phyloP scores from a whole-genome alignment of 148 eudicot genomes.

The Rhododendron mucronatum region DNA sequence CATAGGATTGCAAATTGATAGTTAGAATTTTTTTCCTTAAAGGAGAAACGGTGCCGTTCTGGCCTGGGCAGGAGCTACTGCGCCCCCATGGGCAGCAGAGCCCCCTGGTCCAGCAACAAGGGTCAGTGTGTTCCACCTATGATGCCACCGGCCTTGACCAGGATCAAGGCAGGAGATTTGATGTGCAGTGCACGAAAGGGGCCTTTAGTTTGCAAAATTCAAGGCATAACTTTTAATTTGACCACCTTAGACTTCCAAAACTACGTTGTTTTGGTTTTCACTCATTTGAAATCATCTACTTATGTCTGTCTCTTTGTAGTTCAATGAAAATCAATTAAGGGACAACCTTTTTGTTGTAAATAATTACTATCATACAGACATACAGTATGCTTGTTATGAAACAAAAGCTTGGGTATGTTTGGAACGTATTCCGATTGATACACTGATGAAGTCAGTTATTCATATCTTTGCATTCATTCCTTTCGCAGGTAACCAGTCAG shows the following conservation, averaged over 20 bases:
- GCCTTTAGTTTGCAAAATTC: not conserved
- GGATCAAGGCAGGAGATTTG: not conserved
- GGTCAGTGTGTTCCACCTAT: not conserved
- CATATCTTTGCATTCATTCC: not conserved
- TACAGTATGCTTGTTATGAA: not conserved
- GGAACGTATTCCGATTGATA: not conserved
- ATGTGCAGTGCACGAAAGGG: not conserved
- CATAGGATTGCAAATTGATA: too few species aligned
- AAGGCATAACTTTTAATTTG: not conserved
- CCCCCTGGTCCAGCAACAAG: too few species aligned
- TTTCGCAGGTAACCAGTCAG: slow-evolving; percentile 54
- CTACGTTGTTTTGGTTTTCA: not conserved
- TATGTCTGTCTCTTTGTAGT: not conserved
- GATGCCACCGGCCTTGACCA: not conserved
- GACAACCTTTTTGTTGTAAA: not conserved
- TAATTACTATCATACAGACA: not conserved
- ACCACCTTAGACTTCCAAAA: not conserved
- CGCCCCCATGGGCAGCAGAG: too few species aligned
- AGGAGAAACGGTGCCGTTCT: too few species aligned
- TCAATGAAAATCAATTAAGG: not conserved
- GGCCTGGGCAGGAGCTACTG: too few species aligned
- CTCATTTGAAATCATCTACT: not conserved
- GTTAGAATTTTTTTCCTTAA: too few species aligned
- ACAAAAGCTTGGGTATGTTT: not conserved
- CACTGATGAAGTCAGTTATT: not conserved